Evolutionary conservation across 2,329 filamentous ascomycete genomes (phyloP).

Genomic region (Ascochyta fabae): DNA sequence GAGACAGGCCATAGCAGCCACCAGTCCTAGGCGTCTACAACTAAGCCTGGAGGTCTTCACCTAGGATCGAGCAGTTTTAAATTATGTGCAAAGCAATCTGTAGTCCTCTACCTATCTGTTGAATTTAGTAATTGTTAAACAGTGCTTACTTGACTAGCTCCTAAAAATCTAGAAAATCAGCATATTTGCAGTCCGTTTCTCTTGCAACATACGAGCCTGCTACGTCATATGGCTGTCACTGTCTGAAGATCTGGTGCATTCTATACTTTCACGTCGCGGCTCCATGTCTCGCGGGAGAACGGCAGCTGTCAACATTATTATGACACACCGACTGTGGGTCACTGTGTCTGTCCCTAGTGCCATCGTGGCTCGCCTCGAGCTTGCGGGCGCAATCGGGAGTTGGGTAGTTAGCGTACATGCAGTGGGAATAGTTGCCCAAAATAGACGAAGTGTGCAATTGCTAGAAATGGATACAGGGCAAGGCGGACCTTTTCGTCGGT

Average conservation of each 20-base stretch:
- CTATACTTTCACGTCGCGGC: background rate
- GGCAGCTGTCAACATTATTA: background rate
- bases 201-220: background rate
- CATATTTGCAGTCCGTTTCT: too few relatives aligned
- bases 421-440: slow-evolving; percentile 7
- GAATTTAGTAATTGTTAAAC: too few relatives aligned
- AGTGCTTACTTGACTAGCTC: too few relatives aligned
- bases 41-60: too few relatives aligned
- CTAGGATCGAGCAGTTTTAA: too few relatives aligned
- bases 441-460: background rate
- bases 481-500: background rate
- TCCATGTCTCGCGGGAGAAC: slow-evolving; percentile 4
- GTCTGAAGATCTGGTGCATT: background rate
- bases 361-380: slow-evolving; percentile 6
- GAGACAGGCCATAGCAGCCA: too few relatives aligned
- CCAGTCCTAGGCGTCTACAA: too few relatives aligned
- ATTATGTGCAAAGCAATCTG: too few relatives aligned
- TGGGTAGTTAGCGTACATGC: background rate
- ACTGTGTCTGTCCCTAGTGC: background rate
- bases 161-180: too few relatives aligned
- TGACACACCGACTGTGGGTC: slow-evolving; percentile 12
- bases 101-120: too few relatives aligned
- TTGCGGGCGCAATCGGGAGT: slow-evolving; percentile 14
- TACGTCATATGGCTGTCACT: slow-evolving; percentile 1
- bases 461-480: slow-evolving; percentile 12